A percentile compares a stretch with the other conserved stretches of the same genome.
Conservation (phyloP, 1,284 basidiomycete species). For the Irpex sp. region DNA sequence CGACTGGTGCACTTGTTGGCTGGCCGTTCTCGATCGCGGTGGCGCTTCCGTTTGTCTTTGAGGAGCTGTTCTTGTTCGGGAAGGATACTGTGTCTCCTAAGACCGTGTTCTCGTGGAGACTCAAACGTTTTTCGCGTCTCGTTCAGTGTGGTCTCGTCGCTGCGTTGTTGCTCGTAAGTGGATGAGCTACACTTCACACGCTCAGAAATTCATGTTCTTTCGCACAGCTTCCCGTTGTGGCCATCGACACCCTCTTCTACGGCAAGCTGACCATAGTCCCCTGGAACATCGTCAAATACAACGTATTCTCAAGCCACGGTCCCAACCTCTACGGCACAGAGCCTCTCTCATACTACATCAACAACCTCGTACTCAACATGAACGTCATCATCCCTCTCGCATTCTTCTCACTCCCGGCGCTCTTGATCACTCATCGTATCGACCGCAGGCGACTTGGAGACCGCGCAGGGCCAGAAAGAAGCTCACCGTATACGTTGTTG, state of each 20-base stretch:
- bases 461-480: slow-evolving; percentile 49
- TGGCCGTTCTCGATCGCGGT: slow-evolving; percentile 94
- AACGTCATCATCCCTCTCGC: slow-evolving; percentile 83
- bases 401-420: slow-evolving; percentile 71
- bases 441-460: slow-evolving; percentile 80
- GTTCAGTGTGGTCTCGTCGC: slow-evolving; percentile 53
- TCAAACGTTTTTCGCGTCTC: slow-evolving; percentile 59
- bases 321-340: slow-evolving; percentile 94
- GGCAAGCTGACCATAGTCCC: slow-evolving; percentile 76
- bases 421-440: slow-evolving; percentile 69
- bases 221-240: slow-evolving; percentile 69
- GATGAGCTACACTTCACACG: background rate
- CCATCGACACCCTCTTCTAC: slow-evolving; percentile 86
- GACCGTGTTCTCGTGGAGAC: slow-evolving; percentile 48
- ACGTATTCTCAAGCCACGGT: slow-evolving; percentile 80
- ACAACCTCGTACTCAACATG: slow-evolving; percentile 90
- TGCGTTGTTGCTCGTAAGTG: slow-evolving; percentile 63
- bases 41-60: slow-evolving; percentile 84
- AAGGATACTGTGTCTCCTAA: slow-evolving; percentile 62
- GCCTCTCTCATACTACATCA: slow-evolving; percentile 78
- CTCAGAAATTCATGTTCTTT: background rate
- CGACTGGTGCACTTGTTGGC: slow-evolving; percentile 82
- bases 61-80: slow-evolving; percentile 81
- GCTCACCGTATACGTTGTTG: slow-evolving; percentile 75
- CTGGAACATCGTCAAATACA: slow-evolving; percentile 94